Percentiles rank a stretch among this genome's conserved stretches.
phyloP scores from a whole-genome alignment of 2,329 filamentous ascomycete species.

The Fusarium camptoceras region DNA sequence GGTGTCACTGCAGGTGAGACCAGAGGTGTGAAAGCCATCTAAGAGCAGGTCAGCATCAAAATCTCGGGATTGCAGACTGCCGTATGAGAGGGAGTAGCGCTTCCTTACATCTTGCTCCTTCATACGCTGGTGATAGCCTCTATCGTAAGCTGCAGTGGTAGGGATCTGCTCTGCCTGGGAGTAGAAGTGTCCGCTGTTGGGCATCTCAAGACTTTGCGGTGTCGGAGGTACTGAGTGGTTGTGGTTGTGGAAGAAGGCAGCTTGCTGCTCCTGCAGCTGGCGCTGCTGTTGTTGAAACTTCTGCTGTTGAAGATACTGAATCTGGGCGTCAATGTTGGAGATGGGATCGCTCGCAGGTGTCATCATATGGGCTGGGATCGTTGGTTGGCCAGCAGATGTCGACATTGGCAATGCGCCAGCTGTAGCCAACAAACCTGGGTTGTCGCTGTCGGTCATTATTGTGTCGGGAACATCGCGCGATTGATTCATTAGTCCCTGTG shows the following conservation, averaged over 20 bases:
- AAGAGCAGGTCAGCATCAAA: conserved; percentile 33
- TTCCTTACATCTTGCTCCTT: conserved; percentile 74
- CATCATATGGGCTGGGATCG: conserved; percentile 61
- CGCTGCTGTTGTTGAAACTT: conserved; percentile 70
- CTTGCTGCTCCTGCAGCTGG: conserved; percentile 68
- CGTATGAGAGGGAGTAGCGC: not conserved
- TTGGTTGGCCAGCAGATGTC: conserved; percentile 57
- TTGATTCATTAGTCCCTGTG: conserved; percentile 49
- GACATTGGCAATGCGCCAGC: conserved; percentile 59
- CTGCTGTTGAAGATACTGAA: conserved; percentile 73
- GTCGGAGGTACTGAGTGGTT: conserved; percentile 79
- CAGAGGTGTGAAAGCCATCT: conserved; percentile 83
- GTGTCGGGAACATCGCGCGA: conserved; percentile 50
- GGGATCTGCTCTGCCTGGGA: conserved; percentile 64
- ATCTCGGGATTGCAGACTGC: not conserved
- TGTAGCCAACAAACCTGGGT: conserved; percentile 48
- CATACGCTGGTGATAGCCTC: conserved; percentile 70
- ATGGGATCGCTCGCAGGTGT: conserved; percentile 63
- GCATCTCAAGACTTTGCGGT: conserved; percentile 82
- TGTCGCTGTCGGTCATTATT: conserved; percentile 52
- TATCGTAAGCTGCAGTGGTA: conserved; percentile 73
- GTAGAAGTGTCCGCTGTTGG: conserved; percentile 68
- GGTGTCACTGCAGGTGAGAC: conserved; percentile 88
- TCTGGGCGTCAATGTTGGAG: conserved; percentile 72
- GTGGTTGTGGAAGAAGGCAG: conserved; percentile 65